A percentile compares a stretch with the other conserved stretches of the same genome.
Conservation (phyloP, 192 early-diverging fungal genomes). For the Coemansia sp. region DNA sequence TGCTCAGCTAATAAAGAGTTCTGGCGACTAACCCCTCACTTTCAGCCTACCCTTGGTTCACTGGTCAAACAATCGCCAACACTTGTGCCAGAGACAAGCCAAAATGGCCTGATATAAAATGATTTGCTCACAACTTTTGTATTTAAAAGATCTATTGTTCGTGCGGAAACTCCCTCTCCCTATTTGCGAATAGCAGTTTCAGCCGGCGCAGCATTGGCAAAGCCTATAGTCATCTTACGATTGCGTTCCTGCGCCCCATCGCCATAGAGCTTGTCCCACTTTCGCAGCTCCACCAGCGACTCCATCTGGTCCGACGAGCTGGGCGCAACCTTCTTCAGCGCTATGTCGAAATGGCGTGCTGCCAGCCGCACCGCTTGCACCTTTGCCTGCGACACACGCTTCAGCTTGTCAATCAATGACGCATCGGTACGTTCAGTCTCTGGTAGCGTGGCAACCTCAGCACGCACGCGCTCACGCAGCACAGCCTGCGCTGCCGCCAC, state of each 20-base stretch:
- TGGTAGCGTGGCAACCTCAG: conserved; percentile 33
- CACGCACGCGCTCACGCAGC: conserved; percentile 62
- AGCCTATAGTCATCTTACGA: conserved; percentile 43
- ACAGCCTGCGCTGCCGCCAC: conserved; percentile 77
- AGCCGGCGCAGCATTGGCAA: conserved; percentile 18
- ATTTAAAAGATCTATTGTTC: background rate
- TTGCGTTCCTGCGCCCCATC: conserved; percentile 64
- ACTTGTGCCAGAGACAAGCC: no score
- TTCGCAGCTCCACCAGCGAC: conserved; percentile 81
- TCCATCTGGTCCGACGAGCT: conserved; percentile 89
- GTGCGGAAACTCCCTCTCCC: background rate
- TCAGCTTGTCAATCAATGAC: conserved; percentile 47
- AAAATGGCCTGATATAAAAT: no score
- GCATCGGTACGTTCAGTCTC: background rate
- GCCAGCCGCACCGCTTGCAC: conserved; percentile 20
- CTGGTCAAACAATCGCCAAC: no score
- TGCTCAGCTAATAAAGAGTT: no score
- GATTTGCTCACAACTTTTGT: no score
- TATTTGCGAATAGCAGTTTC: conserved; percentile 4
- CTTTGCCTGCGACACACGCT: conserved; percentile 19
- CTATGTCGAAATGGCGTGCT: conserved; percentile 77
- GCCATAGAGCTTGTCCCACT: conserved; percentile 89
- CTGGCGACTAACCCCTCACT: no score
- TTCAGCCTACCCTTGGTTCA: no score
- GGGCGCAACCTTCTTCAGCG: conserved; percentile 79